Evolutionary conservation across 805 yeast species (phyloP).

Genomic region (Ascoidea rubescens): DNA sequence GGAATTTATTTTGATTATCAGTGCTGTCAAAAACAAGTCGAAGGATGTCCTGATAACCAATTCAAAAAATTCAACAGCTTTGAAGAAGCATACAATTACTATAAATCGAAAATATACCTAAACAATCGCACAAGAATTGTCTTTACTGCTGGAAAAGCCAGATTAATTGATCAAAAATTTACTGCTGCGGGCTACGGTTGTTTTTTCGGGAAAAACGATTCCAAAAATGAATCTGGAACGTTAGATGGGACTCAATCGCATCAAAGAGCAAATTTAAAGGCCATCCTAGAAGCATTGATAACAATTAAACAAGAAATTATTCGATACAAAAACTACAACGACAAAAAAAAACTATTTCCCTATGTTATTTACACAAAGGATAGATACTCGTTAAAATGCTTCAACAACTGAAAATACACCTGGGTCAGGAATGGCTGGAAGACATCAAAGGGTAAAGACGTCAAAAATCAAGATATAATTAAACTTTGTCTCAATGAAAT

Average conservation of each 20-base stretch:
- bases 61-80: constrained; percentile 39
- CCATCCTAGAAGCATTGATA: constrained; percentile 42
- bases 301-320: constrained; percentile 22
- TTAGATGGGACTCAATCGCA: constrained; percentile 47
- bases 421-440: constrained; percentile 53
- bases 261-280: constrained; percentile 68
- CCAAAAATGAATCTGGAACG: constrained; percentile 40
- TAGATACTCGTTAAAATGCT: constrained; percentile 40
- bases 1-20: constrained; percentile 57
- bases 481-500: constrained; percentile 21
- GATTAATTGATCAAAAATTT: constrained; percentile 36
- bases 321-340: constrained; percentile 8
- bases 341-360: constrained; percentile 11
- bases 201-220: constrained; percentile 42
- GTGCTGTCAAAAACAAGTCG: constrained; percentile 35
- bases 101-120: neutral
- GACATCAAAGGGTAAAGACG: constrained; percentile 26
- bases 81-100: constrained; percentile 32
- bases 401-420: constrained; percentile 39
- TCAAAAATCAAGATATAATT: constrained; percentile 41
- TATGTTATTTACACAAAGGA: constrained; percentile 58
- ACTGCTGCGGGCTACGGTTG: constrained; percentile 63
- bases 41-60: constrained; percentile 40
- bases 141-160: constrained; percentile 71
- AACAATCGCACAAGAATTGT: constrained; percentile 16